Conservation (phyloP, 139 green algal species). For the Nannochloris sp. region DNA sequence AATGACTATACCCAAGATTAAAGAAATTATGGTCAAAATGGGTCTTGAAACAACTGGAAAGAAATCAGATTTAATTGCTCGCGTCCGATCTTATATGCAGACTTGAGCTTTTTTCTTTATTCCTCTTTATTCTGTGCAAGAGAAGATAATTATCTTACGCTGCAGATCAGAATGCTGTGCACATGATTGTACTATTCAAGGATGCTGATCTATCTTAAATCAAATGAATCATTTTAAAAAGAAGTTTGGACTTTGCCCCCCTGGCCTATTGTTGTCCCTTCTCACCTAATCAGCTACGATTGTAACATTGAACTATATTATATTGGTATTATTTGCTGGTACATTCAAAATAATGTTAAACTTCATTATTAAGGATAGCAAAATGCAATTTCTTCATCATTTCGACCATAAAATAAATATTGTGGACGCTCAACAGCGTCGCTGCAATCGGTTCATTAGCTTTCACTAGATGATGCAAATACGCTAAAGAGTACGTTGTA, state of each 20-base stretch:
- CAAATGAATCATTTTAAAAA: too few relatives aligned
- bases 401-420: constrained; percentile 42
- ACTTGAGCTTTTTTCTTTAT: neutral
- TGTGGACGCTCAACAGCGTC: constrained; percentile 38
- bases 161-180: too few relatives aligned
- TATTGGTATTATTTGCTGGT: too few relatives aligned
- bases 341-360: constrained; percentile 16
- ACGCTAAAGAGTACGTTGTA: constrained; percentile 28
- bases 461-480: constrained; percentile 48
- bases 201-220: too few relatives aligned
- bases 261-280: too few relatives aligned
- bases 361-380: constrained; percentile 33
- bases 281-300: too few relatives aligned
- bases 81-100: neutral
- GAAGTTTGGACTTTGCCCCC: too few relatives aligned
- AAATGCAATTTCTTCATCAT: constrained; percentile 29
- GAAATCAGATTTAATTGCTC: constrained; percentile 9
- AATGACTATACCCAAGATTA: neutral
- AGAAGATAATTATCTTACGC: too few relatives aligned
- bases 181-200: too few relatives aligned
- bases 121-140: neutral
- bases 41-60: neutral
- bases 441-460: constrained; percentile 40
- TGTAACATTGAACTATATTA: too few relatives aligned
- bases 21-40: neutral